Evolutionary conservation across 768 basidiomycete genomes (phyloP), one percentile per base, ranked within the genome.

Genomic region (Lactarius indigo): DNA sequence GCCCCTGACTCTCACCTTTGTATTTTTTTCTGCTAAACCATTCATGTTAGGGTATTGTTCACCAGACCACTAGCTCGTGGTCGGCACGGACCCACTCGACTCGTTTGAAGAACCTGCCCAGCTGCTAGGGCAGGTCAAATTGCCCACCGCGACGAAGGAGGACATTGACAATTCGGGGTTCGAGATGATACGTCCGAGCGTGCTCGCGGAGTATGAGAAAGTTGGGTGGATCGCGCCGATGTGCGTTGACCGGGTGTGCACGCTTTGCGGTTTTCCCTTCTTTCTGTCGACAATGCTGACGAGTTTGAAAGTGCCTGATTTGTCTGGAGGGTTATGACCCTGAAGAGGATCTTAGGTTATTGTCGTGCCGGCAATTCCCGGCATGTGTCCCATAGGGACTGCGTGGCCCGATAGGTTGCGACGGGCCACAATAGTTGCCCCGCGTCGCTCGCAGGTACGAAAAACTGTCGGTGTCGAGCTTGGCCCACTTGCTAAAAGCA

Each of bases 331-430:
- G 6, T 31, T 2, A 6, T 6, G 31, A 31, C 3, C 31, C 31
- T 6, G 6, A 31, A 6, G 31, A 31, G 31, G 6, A 31, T 31
- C 31, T 31, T 6, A 6, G 31, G 31, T 31, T 31, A 31, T n/a
- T n/a, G n/a, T n/a, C n/a, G n/a, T n/a, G n/a, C n/a, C n/a, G n/a
- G n/a, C n/a, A n/a, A n/a, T n/a, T n/a, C n/a, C n/a, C 84, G 85
- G 69, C 95, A 98, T 77, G 88, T 85, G n/a, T 98, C 95, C 83
- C 95, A 98, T 74, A 87, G 87, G 73, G 78, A 75, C 26, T 97
- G 95, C 71, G 92, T 97, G 7, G 95, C 96, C 73, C 50, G 66
- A 26, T 64, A 62, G 66, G 62, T 67, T 7, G 62, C 63, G 62
- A 63, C 63, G 47, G 94, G 94, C 3, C 83, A 87, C 64, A 97